Base-by-base conservation (phyloP, 1,284 basidiomycete genomes). In the Termitomyces sp. region DNA sequence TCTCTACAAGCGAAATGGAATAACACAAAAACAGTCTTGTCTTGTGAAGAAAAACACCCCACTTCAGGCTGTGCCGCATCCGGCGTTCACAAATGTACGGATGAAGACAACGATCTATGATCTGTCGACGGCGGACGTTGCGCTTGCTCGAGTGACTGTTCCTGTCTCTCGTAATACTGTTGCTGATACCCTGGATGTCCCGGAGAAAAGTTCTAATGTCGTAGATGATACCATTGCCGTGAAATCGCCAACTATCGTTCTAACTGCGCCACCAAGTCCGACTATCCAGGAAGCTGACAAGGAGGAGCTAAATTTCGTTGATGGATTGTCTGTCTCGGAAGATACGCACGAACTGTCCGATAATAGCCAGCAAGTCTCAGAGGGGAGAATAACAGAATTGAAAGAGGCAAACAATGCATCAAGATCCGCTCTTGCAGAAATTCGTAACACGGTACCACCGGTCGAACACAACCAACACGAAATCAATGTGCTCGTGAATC, bases 51-150 rank as follows among this genome's bases (percentile, higher is more conserved):
- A 51, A 24, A 53, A 54, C 10, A 13, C 34, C 10, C 40, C 4
- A 6, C 48, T 40, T 44, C 41, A 54, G 50, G 39, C 10, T 30
- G 24, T 5, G 36, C 33, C 30, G 15, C 55, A 52, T 30, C 8
- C 50, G 45, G 40, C 47, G 28, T 42, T 40, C 48, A 54, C 52
- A 38, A 59, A 50, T 54, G 15, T 34, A 3, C 24, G 38, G 5
- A 60, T 55, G 52, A 54, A 56, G 46, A 63, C 63, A 19, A 64
- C 57, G 21, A 63, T 65, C 2, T 64, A 66, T 42, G 60, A 63
- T 52, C 26, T 62, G 46, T 62, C 61, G 10, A 59, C 61, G 24
- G 54, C 52, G 9, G 61, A 62, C 42, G 41, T 58, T 26, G 51
- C 46, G 26, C 53, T 44, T 19, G 31, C 31, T 19, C 44, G 56